Percentiles rank a stretch among this genome's conserved stretches.
phyloP scores from a whole-genome alignment of 1,284 basidiomycete species.

The Moniliella sp. region DNA sequence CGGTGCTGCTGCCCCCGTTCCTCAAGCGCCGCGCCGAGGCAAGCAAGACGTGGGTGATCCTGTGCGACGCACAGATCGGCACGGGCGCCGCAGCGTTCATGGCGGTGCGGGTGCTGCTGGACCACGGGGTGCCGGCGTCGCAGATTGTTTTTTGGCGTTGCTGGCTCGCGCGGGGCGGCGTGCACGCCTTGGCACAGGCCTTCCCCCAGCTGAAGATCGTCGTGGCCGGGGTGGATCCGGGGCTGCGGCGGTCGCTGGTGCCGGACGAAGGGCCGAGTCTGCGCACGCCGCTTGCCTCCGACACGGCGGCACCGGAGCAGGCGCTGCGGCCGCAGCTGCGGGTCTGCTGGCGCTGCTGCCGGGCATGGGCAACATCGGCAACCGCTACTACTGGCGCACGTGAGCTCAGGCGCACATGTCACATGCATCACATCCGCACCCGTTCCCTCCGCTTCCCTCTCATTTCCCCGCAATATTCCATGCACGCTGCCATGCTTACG shows the following conservation, averaged over 20 bases:
- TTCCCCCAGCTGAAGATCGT: slow-evolving; percentile 45
- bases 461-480: too few relatives aligned
- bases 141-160: slow-evolving; percentile 40
- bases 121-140: slow-evolving; percentile 70
- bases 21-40: slow-evolving; percentile 32
- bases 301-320: too few relatives aligned
- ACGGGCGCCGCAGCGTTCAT: slow-evolving; percentile 85
- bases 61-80: slow-evolving; percentile 88
- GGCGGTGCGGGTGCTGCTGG: slow-evolving; percentile 80
- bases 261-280: too few relatives aligned
- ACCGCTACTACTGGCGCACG: too few relatives aligned
- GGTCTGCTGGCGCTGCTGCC: too few relatives aligned
- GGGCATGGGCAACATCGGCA: too few relatives aligned
- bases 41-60: slow-evolving; percentile 53
- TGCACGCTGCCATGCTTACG: too few relatives aligned
- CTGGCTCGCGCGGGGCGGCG: slow-evolving; percentile 56
- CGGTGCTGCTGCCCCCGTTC: slow-evolving; percentile 50
- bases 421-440: too few relatives aligned
- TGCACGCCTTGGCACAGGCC: slow-evolving; percentile 53
- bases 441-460: too few relatives aligned
- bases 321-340: too few relatives aligned
- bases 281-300: too few relatives aligned
- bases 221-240: not conserved
- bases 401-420: too few relatives aligned
- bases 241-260: not conserved